These are phyloP conservation scores for Fagopyrum homotropicum DNA, from an alignment of 148 eudicot genomes.

Conservation along the genomic window DNA sequence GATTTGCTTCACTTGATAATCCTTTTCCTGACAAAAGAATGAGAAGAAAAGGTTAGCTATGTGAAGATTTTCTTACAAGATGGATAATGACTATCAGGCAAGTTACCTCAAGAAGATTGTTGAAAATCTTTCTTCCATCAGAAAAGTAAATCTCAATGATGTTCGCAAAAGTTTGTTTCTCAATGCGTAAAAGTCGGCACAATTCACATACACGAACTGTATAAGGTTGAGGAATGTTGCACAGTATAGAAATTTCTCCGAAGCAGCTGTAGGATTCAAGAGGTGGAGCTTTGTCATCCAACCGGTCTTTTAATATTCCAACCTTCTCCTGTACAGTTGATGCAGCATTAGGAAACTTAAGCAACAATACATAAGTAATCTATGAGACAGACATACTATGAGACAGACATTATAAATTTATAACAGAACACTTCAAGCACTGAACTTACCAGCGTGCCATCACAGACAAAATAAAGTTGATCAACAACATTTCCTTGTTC, in stretches of 20 bases:
- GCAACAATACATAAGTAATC: not conserved
- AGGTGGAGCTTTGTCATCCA: constrained; percentile 44
- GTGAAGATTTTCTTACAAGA: not conserved
- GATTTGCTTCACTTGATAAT: constrained; percentile 52
- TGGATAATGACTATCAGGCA: not conserved
- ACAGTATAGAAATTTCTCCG: constrained; percentile 76
- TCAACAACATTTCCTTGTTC: constrained; percentile 91
- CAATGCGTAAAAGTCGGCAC: constrained; percentile 78
- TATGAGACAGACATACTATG: not conserved
- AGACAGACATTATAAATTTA: not conserved
- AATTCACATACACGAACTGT: constrained; percentile 72
- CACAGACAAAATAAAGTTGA: constrained; percentile 90
- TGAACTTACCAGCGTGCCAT: constrained; percentile 63
- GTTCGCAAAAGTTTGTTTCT: constrained; percentile 75
- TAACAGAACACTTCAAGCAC: not conserved
- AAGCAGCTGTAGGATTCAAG: constrained; percentile 55
- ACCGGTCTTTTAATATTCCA: constrained; percentile 46
- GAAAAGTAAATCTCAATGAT: constrained; percentile 78
- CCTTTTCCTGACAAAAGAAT: constrained; percentile 48
- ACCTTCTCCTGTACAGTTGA: constrained; percentile 60
- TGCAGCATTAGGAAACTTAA: not conserved
- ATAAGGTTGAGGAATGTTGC: constrained; percentile 86
- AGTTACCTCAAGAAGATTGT: constrained; percentile 77
- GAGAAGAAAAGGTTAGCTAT: not conserved
- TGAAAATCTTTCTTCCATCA: constrained; percentile 65